These are phyloP conservation scores for Candida nonsorbophila DNA, from an alignment of 805 yeast genomes.

Conservation along the genomic window DNA sequence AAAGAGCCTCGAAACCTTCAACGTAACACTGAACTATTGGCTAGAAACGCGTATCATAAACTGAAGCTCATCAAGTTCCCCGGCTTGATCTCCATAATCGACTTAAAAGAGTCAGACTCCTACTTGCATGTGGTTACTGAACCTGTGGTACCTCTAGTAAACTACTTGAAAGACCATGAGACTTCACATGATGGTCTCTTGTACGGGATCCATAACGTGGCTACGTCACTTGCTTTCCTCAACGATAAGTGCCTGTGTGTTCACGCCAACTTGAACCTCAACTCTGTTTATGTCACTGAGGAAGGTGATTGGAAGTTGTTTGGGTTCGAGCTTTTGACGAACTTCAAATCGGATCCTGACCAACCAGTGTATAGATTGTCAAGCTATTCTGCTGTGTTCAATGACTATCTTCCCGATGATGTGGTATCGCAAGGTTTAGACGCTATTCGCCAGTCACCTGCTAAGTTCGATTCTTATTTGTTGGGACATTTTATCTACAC, in stretches of 20 bases:
- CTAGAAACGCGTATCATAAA: constrained; percentile 34
- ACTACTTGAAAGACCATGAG: constrained; percentile 24
- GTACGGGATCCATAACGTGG: constrained; percentile 53
- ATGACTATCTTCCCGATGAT: constrained; percentile 43
- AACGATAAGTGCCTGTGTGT: constrained; percentile 54
- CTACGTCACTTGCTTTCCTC: constrained; percentile 51
- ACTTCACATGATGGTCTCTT: constrained; percentile 30
- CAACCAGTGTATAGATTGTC: constrained; percentile 36
- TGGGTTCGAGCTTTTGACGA: constrained; percentile 69
- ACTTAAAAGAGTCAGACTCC: constrained; percentile 58
- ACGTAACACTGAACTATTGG: constrained; percentile 21
- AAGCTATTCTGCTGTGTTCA: constrained; percentile 15
- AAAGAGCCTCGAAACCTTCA: constrained; percentile 27
- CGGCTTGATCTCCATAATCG: constrained; percentile 58
- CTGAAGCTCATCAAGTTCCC: constrained; percentile 62
- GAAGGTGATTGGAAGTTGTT: constrained; percentile 82
- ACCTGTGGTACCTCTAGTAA: constrained; percentile 48
- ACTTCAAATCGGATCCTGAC: constrained; percentile 41
- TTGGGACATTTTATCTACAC: constrained; percentile 50
- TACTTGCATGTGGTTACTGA: constrained; percentile 63
- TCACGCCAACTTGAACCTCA: constrained; percentile 55
- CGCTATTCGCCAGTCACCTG: constrained; percentile 26
- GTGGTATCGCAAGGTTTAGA: constrained; percentile 41
- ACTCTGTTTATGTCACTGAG: constrained; percentile 56
- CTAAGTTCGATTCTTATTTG: constrained; percentile 59